Evolutionary conservation across 768 basidiomycete species (phyloP).

Genomic region (Tricholoma bakamatsutake): DNA sequence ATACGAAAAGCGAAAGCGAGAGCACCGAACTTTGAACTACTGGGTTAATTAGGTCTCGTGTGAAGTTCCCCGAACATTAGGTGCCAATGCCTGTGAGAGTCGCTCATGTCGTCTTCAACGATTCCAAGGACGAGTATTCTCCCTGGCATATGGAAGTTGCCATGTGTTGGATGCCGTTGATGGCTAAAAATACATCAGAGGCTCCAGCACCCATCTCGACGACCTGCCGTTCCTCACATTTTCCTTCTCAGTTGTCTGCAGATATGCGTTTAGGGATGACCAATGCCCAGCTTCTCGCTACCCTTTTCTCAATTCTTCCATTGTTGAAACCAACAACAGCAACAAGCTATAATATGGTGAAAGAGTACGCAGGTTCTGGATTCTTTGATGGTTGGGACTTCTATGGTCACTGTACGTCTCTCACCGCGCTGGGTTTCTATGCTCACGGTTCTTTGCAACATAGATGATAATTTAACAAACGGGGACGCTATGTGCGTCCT

Average conservation of each 20-base stretch:
- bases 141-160: no score
- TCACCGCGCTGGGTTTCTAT: neutral
- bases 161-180: no score
- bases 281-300: neutral
- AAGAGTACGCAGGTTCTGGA: conserved; percentile 50
- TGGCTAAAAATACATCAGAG: neutral
- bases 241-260: neutral
- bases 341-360: conserved; percentile 41
- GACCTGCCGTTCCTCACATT: neutral
- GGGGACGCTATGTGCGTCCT: conserved; percentile 48
- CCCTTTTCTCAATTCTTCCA: neutral
- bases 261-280: neutral
- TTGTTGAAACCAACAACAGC: conserved; percentile 1
- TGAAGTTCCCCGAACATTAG: no score
- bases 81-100: no score
- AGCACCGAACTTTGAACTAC: no score
- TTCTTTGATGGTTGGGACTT: conserved; percentile 72
- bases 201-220: neutral
- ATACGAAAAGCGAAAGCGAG: no score
- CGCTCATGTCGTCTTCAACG: no score
- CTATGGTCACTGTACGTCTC: conserved; percentile 45
- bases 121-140: no score
- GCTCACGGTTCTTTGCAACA: neutral
- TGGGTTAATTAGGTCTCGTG: no score
- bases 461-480: conserved; percentile 67